Conservation (phyloP, 371 early-diverging fungal species). For the Lichtheimia ramosa region DNA sequence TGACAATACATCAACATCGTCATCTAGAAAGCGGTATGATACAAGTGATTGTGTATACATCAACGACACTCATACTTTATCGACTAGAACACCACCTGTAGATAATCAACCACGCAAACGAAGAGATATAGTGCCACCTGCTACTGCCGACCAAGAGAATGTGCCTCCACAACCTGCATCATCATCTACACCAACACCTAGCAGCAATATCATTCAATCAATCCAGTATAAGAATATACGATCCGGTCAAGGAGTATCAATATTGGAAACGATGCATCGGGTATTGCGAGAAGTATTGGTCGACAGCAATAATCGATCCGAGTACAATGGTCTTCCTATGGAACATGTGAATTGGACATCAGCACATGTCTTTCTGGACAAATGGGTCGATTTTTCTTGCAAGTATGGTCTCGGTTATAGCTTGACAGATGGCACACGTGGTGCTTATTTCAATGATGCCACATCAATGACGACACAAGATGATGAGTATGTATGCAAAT, state of each 20-base stretch:
- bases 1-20: conserved; percentile 1
- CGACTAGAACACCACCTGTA: neutral
- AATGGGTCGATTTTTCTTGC: conserved; percentile 78
- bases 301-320: neutral
- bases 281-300: conserved; percentile 5
- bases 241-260: conserved; percentile 1
- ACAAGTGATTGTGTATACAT: no score
- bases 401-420: conserved; percentile 89
- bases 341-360: conserved; percentile 14
- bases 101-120: conserved; percentile 10
- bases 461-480: conserved; percentile 65
- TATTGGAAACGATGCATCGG: conserved; percentile 8
- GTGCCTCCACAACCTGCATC: neutral
- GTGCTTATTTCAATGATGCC: conserved; percentile 86
- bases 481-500: conserved; percentile 44
- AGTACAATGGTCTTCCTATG: neutral
- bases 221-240: neutral
- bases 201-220: neutral
- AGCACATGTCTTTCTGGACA: conserved; percentile 61
- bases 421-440: conserved; percentile 73
- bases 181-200: neutral
- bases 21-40: no score
- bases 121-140: neutral
- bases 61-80: no score
- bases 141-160: neutral